A percentile compares a stretch with the other conserved stretches of the same genome.
Evolutionary conservation across 495 filamentous ascomycete genomes (phyloP).

Genomic region (Ascodesmis nigricans): DNA sequence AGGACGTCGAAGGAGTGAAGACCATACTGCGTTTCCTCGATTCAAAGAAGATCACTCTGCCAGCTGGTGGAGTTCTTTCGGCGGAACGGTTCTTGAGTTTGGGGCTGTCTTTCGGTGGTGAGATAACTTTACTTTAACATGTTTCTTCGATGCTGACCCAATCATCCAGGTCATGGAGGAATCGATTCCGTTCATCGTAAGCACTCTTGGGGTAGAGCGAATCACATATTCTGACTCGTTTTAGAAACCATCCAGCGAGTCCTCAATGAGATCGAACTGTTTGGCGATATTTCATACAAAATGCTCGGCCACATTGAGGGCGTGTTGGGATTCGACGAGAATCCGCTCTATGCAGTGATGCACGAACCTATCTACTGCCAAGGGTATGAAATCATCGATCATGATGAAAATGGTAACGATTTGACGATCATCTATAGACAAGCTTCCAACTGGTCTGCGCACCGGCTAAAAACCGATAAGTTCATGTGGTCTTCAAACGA

Average conservation of each 20-base stretch:
- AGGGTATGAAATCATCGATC: conserved; percentile 7
- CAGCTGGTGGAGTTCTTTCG: conserved; percentile 45
- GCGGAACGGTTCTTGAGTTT: conserved; percentile 48
- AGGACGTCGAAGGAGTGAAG: conserved; percentile 53
- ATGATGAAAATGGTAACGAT: too few species aligned
- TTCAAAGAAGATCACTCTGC: conserved; percentile 34
- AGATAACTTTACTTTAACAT: conserved; percentile 16
- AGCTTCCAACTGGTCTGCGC: conserved; percentile 42
- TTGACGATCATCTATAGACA: conserved; percentile 21
- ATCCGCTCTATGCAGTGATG: conserved; percentile 61
- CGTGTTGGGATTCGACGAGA: conserved; percentile 43
- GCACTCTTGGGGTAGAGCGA: not conserved
- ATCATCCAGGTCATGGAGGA: conserved; percentile 29
- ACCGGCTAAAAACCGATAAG: conserved; percentile 27
- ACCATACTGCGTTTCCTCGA: conserved; percentile 39
- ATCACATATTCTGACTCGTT: conserved; percentile 2
- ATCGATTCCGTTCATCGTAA: conserved; percentile 43
- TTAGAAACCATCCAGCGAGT: conserved; percentile 47
- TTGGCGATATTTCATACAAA: conserved; percentile 48
- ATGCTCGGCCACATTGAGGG: conserved; percentile 45
- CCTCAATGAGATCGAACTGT: conserved; percentile 44
- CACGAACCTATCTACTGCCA: conserved; percentile 72
- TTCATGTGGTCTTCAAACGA: conserved; percentile 15
- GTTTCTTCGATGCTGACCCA: not conserved
- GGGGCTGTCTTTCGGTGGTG: conserved; percentile 52